These are phyloP conservation scores for Betula pendula DNA, from an alignment of 306 rosid species.

Conservation along the genomic window DNA sequence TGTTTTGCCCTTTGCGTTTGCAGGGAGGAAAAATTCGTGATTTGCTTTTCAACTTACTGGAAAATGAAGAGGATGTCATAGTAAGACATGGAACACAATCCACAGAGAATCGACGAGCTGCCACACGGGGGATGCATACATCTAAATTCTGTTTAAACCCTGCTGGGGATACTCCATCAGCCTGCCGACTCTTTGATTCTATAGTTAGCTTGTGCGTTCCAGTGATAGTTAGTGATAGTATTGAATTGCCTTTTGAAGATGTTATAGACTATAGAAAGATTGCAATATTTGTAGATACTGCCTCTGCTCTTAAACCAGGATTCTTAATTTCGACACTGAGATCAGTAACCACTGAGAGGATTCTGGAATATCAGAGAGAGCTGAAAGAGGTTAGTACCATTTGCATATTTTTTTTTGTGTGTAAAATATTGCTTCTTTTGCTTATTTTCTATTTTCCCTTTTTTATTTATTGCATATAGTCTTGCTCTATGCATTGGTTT, in stretches of 20 bases:
- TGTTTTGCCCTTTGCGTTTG: conserved; percentile 1
- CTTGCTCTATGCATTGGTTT: background rate
- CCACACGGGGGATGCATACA: conserved; percentile 90
- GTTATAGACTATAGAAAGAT: conserved; percentile 79
- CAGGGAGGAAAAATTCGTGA: conserved; percentile 97
- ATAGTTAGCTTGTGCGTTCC: conserved; percentile 93
- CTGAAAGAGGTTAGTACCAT: conserved; percentile 67
- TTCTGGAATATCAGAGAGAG: conserved; percentile 78
- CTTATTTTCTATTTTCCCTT: conserved; percentile 9
- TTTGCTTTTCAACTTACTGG: conserved; percentile 73
- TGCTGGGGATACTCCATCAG: conserved; percentile 98
- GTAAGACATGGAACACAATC: conserved; percentile 94
- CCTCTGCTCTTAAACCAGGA: conserved; percentile 66
- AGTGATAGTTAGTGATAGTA: conserved; percentile 74
- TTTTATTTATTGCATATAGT: conserved; percentile 16
- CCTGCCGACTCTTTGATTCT: conserved; percentile 93
- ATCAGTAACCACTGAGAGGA: conserved; percentile 47
- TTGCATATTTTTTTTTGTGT: conserved; percentile 13
- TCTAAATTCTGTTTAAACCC: conserved; percentile 94
- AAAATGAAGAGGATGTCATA: conserved; percentile 63
- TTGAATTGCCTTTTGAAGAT: conserved; percentile 95
- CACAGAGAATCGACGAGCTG: conserved; percentile 85
- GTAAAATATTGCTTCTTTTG: background rate
- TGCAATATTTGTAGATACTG: conserved; percentile 75
- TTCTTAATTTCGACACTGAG: conserved; percentile 65